Evolutionary conservation across 2,329 filamentous ascomycete genomes (phyloP).

Genomic region (Ophiosphaerella korrae): DNA sequence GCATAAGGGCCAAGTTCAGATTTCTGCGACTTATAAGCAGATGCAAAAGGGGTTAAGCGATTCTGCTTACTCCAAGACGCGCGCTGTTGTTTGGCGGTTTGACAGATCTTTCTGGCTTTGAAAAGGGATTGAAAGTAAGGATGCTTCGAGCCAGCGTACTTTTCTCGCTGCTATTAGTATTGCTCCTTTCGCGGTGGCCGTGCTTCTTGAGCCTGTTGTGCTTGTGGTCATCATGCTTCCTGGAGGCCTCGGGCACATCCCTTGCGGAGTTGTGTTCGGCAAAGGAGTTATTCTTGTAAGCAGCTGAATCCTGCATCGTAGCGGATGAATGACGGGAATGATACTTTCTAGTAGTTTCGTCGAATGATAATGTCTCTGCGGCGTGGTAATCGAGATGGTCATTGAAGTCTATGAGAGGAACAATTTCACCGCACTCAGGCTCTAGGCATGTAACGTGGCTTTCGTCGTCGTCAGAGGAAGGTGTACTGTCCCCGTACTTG

Average conservation of each 20-base stretch:
- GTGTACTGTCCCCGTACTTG: conserved; percentile 22
- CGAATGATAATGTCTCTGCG: conserved; percentile 46
- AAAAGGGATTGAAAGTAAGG: conserved; percentile 40
- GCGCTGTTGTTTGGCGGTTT: conserved; percentile 38
- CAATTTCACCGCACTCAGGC: conserved; percentile 50
- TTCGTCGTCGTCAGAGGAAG: conserved; percentile 40
- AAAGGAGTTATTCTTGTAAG: conserved; percentile 28
- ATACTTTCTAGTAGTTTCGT: conserved; percentile 42
- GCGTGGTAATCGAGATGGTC: conserved; percentile 55
- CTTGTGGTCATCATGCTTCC: conserved; percentile 18
- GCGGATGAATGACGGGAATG: conserved; percentile 37
- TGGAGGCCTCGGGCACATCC: conserved; percentile 22
- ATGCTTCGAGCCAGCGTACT: conserved; percentile 44
- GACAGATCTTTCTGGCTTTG: conserved; percentile 29
- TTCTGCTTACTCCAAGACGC: conserved; percentile 42
- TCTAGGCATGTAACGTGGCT: conserved; percentile 48
- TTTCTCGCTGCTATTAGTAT: conserved; percentile 40
- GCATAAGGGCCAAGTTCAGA: conserved; percentile 55
- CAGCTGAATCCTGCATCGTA: conserved; percentile 35
- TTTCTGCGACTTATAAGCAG: conserved; percentile 39
- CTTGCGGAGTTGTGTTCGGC: conserved; percentile 27
- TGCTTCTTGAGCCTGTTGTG: conserved; percentile 33
- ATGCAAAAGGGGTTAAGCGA: not conserved
- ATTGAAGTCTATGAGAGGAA: conserved; percentile 50
- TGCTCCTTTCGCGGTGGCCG: conserved; percentile 26